Evolutionary conservation across 768 basidiomycete species (phyloP).

Genomic region (Dendrothele bispora): DNA sequence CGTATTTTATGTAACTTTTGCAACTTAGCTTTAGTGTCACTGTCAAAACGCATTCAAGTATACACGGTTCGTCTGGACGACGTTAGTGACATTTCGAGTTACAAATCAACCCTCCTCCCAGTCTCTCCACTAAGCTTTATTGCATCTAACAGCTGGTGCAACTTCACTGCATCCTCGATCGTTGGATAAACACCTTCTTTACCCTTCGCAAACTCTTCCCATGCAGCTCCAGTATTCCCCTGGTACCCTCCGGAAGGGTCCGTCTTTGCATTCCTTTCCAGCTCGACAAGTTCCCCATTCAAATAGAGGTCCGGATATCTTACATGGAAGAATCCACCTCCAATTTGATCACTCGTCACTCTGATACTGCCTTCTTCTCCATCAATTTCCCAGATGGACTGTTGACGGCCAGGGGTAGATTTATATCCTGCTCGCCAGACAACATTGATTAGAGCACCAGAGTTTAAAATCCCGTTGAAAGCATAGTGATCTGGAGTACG

Average conservation of each 20-base stretch:
- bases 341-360: constrained; percentile 6
- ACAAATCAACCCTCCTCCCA: constrained; percentile 10
- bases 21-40: too few species aligned
- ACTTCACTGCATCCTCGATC: constrained; percentile 27
- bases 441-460: constrained; percentile 28
- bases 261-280: constrained; percentile 1
- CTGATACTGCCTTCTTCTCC: constrained; percentile 19
- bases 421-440: constrained; percentile 25
- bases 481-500: constrained; percentile 25
- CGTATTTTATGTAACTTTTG: too few species aligned
- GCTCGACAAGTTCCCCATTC: constrained; percentile 27
- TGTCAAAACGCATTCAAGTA: too few species aligned
- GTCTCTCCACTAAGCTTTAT: constrained; percentile 21
- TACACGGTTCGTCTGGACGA: too few species aligned
- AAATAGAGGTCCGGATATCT: constrained; percentile 29
- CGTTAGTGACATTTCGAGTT: too few species aligned
- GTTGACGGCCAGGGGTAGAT: too few species aligned
- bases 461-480: constrained; percentile 26
- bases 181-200: constrained; percentile 21
- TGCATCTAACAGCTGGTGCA: constrained; percentile 21
- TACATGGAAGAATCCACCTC: constrained; percentile 17
- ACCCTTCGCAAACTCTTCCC: constrained; percentile 24
- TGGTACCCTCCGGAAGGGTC: too few species aligned
- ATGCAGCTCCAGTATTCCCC: constrained; percentile 15
- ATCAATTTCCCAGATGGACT: constrained; percentile 26